phyloP scores from a whole-genome alignment of 257 asterid species.

The Solanum paucissectum region DNA sequence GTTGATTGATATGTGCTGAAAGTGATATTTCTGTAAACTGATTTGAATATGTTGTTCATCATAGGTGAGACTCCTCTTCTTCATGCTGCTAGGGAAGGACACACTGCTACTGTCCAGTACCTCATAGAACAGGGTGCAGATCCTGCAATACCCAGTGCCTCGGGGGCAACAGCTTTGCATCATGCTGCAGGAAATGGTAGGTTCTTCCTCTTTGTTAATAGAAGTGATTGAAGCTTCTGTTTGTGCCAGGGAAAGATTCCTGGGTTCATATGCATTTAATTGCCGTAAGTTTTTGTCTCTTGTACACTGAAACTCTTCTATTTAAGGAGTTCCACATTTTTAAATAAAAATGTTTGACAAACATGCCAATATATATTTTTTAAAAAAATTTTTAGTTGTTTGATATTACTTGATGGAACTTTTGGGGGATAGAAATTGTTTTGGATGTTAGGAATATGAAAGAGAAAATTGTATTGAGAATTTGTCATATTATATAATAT shows the following conservation, averaged over 20 bases:
- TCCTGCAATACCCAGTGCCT: constrained; percentile 72
- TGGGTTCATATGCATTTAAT: not conserved
- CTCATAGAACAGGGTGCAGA: constrained; percentile 71
- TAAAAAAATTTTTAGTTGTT: not conserved
- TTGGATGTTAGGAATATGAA: not conserved
- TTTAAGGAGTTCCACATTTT: not conserved
- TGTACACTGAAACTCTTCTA: not conserved
- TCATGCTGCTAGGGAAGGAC: constrained; percentile 92
- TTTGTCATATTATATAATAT: not conserved
- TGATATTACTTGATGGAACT: not conserved
- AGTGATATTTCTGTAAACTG: not conserved
- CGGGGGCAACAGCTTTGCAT: constrained; percentile 85
- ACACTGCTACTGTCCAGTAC: constrained; percentile 61
- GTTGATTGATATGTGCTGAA: not conserved
- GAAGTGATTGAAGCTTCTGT: not conserved
- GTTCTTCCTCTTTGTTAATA: not conserved
- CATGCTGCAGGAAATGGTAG: constrained; percentile 81
- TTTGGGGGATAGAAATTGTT: not conserved
- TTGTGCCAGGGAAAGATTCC: not conserved
- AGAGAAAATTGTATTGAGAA: not conserved
- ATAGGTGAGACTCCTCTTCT: constrained; percentile 85
- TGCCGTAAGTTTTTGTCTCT: not conserved
- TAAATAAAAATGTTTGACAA: not conserved
- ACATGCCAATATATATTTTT: not conserved
- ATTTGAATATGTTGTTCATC: not conserved